Evolutionary conservation across 148 eudicot genomes (phyloP), one percentile per base, ranked within the genome.

Genomic region (Gaultheria prostrata): DNA sequence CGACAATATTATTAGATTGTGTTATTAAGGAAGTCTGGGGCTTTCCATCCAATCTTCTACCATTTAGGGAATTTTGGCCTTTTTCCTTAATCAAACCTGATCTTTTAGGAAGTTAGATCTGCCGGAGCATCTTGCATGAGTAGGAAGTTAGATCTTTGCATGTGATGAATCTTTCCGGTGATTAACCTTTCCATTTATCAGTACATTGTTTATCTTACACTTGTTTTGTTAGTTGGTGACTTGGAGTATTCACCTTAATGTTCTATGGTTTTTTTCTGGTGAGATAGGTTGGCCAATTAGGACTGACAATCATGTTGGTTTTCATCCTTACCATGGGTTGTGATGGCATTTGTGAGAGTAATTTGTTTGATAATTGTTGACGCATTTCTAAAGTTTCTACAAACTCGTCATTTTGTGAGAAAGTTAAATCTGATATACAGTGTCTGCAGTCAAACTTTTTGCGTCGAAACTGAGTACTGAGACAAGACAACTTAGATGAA

Each of bases 401-500:
- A 10, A 48, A 48, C 50, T 48, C 50, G 11, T 48, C 50, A 48
- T 48, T 48, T 48, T 48, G 50, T 8, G 50, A 9, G 11, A 8
- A 48, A 48, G 50, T 48, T 48, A 48, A 48, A 48, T 8, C 9
- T 1, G 11, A 48, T 48, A 48, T 48, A 48, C 46, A 43, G 46
- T 43, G 46, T 43, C 3, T 43, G 4, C 46, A 43, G 46, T 43
- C 5, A 28, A 48, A 43, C 13, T 8, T 30, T 46, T 56, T 15
- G 77, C 12, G 61, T 49, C 43, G 49, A 69, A 17, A 39, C 51
- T 48, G 46, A 35, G 28, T 3, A 71, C 0, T 72, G 11, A 15
- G 11, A 30, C 26, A 70, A 81, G 69, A 69, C 9, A 63, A 80
- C 26, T 59, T 48, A 30, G 50, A 14, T 70, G 83, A 80, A 21